Evolutionary conservation across 108 stramenopile genomes (phyloP), one percentile per base, ranked within the genome.

Genomic region (Cyclotella atomus): DNA sequence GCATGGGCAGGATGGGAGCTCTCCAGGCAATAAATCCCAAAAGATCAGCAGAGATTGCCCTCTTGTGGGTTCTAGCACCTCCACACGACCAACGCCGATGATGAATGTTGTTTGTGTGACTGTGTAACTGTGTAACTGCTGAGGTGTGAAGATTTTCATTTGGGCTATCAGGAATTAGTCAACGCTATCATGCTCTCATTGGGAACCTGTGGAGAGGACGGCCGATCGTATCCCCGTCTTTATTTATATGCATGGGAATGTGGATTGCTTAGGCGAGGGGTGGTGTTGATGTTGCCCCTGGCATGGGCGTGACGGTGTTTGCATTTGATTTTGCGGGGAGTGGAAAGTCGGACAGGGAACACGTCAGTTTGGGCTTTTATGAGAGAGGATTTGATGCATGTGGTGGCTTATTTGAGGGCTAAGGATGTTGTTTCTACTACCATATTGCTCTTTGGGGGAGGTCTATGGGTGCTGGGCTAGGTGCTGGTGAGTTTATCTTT

Each of bases 401-500:
- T 96, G 41, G 78, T 97, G 52, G 91, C 93, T 15, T 90, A 98
- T 76, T 81, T 99, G 59, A 85, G 99, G 25, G 87, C 87, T 12
- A 94, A 95, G 0, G 95, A 96, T 79, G 88, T 93, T 16, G 93
- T 96, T 25, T 84, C 83, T 30, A 96, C 95, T 15, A n/a, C n/a
- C n/a, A n/a, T n/a, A 97, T 99, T 77, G 99, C 96, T 16, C 74
- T 99, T 8, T 99, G 99, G 99, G 99, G 99, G 21, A 84, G 99
- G 54, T 89, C 87, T 30, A 99, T 99, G 99, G 99, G 99, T 41
- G 99, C 99, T 65, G 77, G 77, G 25, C 99, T 99, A 98, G 99
- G 99, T 41, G 99, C 99, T 65, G 77, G 77, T 71, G 30, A 44
- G 77, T 53, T n/a, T n/a, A n/a, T n/a, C n/a, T n/a, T n/a, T n/a